Evolutionary conservation across 2,329 filamentous ascomycete genomes (phyloP).

Genomic region (Apiospora koreana): DNA sequence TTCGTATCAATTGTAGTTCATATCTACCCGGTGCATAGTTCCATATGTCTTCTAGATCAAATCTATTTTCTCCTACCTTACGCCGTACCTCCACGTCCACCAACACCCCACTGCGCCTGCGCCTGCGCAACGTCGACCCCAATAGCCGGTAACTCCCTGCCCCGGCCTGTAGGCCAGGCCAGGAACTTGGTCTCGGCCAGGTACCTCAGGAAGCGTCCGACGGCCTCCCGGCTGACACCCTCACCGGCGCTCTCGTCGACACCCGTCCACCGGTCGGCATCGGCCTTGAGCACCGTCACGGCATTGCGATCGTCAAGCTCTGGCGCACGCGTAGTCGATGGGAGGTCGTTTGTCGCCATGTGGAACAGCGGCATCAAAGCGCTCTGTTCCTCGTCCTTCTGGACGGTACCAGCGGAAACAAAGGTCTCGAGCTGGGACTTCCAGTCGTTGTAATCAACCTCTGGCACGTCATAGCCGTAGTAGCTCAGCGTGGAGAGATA

Average conservation of each 20-base stretch:
- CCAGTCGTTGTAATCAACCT: conserved; percentile 71
- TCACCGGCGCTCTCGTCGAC: conserved; percentile 55
- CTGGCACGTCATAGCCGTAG: conserved; percentile 72
- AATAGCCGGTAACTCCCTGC: conserved; percentile 34
- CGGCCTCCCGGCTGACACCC: conserved; percentile 61
- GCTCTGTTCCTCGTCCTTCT: conserved; percentile 64
- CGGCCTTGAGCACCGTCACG: conserved; percentile 61
- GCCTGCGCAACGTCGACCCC: conserved; percentile 25
- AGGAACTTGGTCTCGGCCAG: conserved; percentile 66
- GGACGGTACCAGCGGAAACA: conserved; percentile 56
- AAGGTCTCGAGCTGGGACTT: conserved; percentile 66
- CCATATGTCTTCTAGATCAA: not conserved
- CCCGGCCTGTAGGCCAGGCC: conserved; percentile 40
- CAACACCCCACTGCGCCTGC: conserved; percentile 17
- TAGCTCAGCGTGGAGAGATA: conserved; percentile 70
- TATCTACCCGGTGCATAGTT: not conserved
- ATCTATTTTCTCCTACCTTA: conserved; percentile 11
- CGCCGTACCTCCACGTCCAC: conserved; percentile 29
- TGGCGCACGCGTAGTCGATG: conserved; percentile 67
- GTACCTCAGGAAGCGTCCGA: conserved; percentile 66
- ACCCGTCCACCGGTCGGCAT: conserved; percentile 60
- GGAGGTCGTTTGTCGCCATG: conserved; percentile 71
- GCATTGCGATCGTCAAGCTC: conserved; percentile 76
- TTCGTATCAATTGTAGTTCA: no score
- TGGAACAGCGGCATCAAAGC: conserved; percentile 76